Evolutionary conservation across 2,329 filamentous ascomycete genomes (phyloP).

Genomic region (Allantophomopsis cytisporea): DNA sequence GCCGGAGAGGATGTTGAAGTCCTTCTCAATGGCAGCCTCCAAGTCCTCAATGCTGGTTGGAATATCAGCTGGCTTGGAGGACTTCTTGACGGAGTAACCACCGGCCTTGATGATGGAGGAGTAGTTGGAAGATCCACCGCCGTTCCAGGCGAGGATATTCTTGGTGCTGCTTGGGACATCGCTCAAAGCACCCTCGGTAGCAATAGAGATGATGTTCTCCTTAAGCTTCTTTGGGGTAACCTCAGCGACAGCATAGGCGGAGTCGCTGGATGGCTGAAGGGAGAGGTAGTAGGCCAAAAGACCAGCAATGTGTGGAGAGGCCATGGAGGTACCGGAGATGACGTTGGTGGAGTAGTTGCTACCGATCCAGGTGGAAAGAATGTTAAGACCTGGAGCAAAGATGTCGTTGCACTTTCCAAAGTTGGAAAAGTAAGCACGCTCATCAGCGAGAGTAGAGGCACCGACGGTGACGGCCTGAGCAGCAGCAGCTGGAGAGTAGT

Average conservation of each 20-base stretch:
- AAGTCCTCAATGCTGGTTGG: constrained; percentile 43
- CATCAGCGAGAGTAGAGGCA: constrained; percentile 83
- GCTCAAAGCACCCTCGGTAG: constrained; percentile 62
- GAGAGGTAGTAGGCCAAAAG: constrained; percentile 97
- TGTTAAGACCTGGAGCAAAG: constrained; percentile 94
- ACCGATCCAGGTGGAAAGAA: constrained; percentile 96
- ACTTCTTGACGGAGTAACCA: constrained; percentile 46
- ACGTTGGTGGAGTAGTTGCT: constrained; percentile 94
- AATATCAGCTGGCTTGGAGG: constrained; percentile 30
- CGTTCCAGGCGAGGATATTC: constrained; percentile 98
- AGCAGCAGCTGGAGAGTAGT: constrained; percentile 94
- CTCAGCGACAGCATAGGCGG: constrained; percentile 76
- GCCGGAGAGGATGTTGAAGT: constrained; percentile 39
- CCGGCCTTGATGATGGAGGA: constrained; percentile 64
- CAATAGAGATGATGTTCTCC: constrained; percentile 71
- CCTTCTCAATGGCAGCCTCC: constrained; percentile 43
- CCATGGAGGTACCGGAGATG: constrained; percentile 99
- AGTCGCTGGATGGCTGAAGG: constrained; percentile 81
- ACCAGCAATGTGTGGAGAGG: constrained; percentile 91
- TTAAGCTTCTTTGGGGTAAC: constrained; percentile 94
- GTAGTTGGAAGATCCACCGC: constrained; percentile 89
- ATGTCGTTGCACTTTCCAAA: constrained; percentile 99
- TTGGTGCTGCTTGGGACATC: constrained; percentile 78
- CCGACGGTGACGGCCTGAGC: constrained; percentile 89
- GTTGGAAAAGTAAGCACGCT: constrained; percentile 99